Evolutionary conservation across 371 early-diverging fungal species (phyloP).

Genomic region (Mortierella sp.): DNA sequence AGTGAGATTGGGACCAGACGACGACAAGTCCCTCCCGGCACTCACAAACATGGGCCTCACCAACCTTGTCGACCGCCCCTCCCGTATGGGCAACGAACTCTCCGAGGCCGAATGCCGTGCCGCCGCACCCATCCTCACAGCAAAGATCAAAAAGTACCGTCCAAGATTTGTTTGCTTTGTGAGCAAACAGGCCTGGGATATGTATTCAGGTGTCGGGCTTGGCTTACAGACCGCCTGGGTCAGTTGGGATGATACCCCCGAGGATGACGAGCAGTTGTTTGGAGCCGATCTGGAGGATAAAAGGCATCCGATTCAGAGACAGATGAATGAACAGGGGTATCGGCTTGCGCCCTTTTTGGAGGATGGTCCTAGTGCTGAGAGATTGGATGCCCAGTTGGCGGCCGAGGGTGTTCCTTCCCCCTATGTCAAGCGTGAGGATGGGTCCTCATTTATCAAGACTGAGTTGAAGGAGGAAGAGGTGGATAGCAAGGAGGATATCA

Average conservation of each 20-base stretch:
- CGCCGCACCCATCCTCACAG: conserved; percentile 71
- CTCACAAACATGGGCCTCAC: conserved; percentile 74
- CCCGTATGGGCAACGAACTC: conserved; percentile 69
- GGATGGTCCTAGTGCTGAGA: conserved; percentile 23
- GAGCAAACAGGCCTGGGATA: conserved; percentile 79
- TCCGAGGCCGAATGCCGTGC: conserved; percentile 68
- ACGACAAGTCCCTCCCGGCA: conserved; percentile 67
- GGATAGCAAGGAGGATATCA: background rate
- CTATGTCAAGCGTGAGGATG: conserved; percentile 25
- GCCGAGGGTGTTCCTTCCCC: conserved; percentile 26
- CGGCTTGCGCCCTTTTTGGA: conserved; percentile 41
- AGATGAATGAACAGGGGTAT: conserved; percentile 35
- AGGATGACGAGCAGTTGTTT: conserved; percentile 18
- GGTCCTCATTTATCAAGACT: conserved; percentile 1
- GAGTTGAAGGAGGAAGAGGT: conserved; percentile 1
- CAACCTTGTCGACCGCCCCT: conserved; percentile 75
- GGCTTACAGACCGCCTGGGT: conserved; percentile 51
- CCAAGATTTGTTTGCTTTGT: conserved; percentile 82
- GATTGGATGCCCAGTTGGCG: conserved; percentile 14
- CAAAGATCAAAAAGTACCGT: conserved; percentile 69
- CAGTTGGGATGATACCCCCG: conserved; percentile 44
- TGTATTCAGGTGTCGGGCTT: conserved; percentile 61
- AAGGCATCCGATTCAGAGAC: conserved; percentile 22
- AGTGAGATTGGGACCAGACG: conserved; percentile 40
- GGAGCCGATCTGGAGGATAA: background rate